Evolutionary conservation across 192 early-diverging fungal genomes (phyloP), one percentile per base, ranked within the genome.

Genomic region (Entrophospora sp.): DNA sequence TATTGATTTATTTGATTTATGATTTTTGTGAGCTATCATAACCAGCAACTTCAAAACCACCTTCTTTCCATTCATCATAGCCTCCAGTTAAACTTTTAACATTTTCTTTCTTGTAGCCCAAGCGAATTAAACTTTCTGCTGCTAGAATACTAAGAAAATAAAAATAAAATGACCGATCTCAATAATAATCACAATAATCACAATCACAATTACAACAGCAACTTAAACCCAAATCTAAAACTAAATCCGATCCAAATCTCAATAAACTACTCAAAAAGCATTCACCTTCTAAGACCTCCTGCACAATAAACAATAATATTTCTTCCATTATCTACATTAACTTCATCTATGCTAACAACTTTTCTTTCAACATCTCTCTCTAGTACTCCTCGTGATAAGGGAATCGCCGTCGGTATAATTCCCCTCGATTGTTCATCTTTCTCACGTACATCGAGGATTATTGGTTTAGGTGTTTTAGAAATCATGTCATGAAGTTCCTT

Each of bases 301-400:
- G 81, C 81, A 63, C 81, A 82, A 63, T 82, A 82, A 9, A 82
- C 49, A 20, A 82, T 71, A 27, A 82, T 64, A 20, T 75, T 71
- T 51, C 74, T 71, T 14, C 72, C 58, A 56, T 71, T 72, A 12
- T 73, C 70, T 27, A 67, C 64, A 40, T 75, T 73, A 31, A 76
- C 62, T 27, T 77, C 59, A 48, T 73, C 73, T n/a, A 71, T 68
- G 25, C 72, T 66, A 28, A 70, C 66, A 2, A 79, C 64, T 27
- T 77, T 66, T 38, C 77, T 76, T 25, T 75, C 76, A 12, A 82
- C 52, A 51, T 78, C 69, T 12, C 76, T 52, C 27, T 82, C 81
- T 9, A 82, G 48, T 5, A 82, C 25, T 5, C 81, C 81, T 3
- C 81, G 64, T 13, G 81, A 73, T 8, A 82, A 31, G 4, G 59